A percentile compares a stretch with the other conserved stretches of the same genome.
Evolutionary conservation across 805 yeast species (phyloP).

Genomic region (Monosporozyma yasuniensis): DNA sequence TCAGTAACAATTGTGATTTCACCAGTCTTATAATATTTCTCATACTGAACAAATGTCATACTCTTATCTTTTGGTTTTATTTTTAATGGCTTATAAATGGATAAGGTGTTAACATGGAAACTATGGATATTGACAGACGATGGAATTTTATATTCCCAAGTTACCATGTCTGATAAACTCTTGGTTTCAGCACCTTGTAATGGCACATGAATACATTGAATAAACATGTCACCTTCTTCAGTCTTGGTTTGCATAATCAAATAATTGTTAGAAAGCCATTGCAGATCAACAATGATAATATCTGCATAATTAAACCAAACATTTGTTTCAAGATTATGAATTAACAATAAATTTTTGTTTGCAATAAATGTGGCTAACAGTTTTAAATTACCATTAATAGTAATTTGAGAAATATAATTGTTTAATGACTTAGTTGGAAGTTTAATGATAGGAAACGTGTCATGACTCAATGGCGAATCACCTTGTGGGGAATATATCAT

Average conservation of each 20-base stretch:
- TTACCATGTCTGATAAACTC: slow-evolving; percentile 11
- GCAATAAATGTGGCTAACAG: slow-evolving; percentile 23
- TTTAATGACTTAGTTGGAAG: slow-evolving; percentile 28
- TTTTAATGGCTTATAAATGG: slow-evolving; percentile 15
- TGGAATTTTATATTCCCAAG: slow-evolving; percentile 25
- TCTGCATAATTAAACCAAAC: slow-evolving; percentile 24
- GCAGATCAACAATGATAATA: slow-evolving; percentile 18
- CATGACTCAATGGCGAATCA: slow-evolving; percentile 15
- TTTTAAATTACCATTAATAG: slow-evolving; percentile 19
- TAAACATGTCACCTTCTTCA: slow-evolving; percentile 12
- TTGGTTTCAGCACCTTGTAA: slow-evolving; percentile 10
- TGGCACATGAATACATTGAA: slow-evolving; percentile 23
- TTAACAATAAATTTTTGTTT: slow-evolving; percentile 25
- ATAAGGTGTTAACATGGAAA: slow-evolving; percentile 20
- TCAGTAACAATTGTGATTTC: slow-evolving; percentile 21
- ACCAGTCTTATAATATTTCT: slow-evolving; percentile 22
- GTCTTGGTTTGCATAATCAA: slow-evolving; percentile 19
- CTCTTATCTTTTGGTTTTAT: slow-evolving; percentile 13
- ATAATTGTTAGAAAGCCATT: slow-evolving; percentile 29
- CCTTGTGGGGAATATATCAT: slow-evolving; percentile 21
- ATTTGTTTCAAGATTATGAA: slow-evolving; percentile 23
- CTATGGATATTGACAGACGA: slow-evolving; percentile 6
- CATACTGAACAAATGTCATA: slow-evolving; percentile 6
- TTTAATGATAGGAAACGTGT: slow-evolving; percentile 18
- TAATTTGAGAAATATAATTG: slow-evolving; percentile 19